phyloP scores from a whole-genome alignment of 441 rosid genomes.

The Mallotus repandus region DNA sequence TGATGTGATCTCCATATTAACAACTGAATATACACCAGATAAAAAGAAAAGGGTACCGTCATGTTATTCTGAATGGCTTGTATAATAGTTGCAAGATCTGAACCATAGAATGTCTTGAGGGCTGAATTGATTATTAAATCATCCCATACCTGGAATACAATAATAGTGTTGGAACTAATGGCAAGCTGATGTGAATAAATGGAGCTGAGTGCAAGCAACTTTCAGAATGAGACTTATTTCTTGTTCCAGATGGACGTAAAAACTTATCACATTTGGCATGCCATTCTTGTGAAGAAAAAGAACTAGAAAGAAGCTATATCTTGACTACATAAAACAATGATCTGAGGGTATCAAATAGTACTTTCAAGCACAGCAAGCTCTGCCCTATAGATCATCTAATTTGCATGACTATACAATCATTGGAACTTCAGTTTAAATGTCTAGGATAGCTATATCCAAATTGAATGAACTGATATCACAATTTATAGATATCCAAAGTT shows the following conservation, averaged over 20 bases:
- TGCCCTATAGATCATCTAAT: background rate
- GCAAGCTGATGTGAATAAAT: background rate
- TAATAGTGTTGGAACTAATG: slow-evolving; percentile 3
- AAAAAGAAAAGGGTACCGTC: slow-evolving; percentile 46
- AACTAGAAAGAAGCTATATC: background rate
- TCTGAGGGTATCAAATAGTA: background rate
- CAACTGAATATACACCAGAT: background rate
- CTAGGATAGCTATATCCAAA: background rate
- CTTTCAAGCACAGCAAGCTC: background rate
- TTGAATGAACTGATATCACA: background rate
- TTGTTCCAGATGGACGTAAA: background rate
- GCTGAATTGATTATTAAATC: slow-evolving; percentile 77
- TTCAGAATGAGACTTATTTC: slow-evolving; percentile 2
- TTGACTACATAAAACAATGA: background rate
- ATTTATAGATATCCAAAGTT: background rate
- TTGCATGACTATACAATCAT: background rate
- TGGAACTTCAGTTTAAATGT: background rate
- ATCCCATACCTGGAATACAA: slow-evolving; percentile 81
- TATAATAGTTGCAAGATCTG: slow-evolving; percentile 64
- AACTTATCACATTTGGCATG: background rate
- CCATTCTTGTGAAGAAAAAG: background rate
- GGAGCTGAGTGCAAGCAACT: slow-evolving; percentile 4
- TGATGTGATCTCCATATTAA: background rate
- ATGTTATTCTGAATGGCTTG: slow-evolving; percentile 62
- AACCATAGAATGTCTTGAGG: slow-evolving; percentile 56